A percentile compares a stretch with the other conserved stretches of the same genome.
Evolutionary conservation across 345 rosid genomes (phyloP).

Genomic region (Aurinia saxatilis): DNA sequence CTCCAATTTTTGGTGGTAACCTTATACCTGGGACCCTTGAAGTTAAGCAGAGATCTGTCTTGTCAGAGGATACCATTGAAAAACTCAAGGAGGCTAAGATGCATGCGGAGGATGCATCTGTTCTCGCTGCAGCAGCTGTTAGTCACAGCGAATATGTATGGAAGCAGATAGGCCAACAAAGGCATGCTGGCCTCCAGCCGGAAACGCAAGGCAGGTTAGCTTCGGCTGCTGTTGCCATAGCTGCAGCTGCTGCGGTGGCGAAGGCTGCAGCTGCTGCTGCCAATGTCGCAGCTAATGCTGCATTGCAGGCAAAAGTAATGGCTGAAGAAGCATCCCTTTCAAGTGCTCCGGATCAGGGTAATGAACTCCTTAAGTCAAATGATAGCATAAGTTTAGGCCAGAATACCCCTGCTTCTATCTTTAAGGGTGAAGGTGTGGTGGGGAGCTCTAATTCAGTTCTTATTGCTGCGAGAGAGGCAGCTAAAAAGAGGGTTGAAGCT

Average conservation of each 20-base stretch:
- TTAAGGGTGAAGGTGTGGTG: constrained; percentile 44
- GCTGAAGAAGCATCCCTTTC: constrained; percentile 75
- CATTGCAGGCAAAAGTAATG: constrained; percentile 87
- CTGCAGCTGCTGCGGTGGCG: constrained; percentile 94
- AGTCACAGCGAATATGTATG: constrained; percentile 60
- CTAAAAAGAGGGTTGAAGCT: constrained; percentile 78
- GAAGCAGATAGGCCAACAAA: constrained; percentile 62
- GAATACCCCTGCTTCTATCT: constrained; percentile 53
- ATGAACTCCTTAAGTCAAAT: constrained; percentile 27
- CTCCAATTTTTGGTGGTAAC: constrained; percentile 34
- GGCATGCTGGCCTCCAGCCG: constrained; percentile 40
- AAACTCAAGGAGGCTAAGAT: constrained; percentile 62
- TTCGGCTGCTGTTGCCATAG: constrained; percentile 80
- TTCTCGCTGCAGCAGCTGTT: constrained; percentile 72
- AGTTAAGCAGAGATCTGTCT: constrained; percentile 33
- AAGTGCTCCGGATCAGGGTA: constrained; percentile 29
- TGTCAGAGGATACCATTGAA: constrained; percentile 56
- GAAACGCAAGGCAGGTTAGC: constrained; percentile 66
- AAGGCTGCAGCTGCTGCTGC: constrained; percentile 98
- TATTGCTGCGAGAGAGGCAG: constrained; percentile 72
- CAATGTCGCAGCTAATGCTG: constrained; percentile 88
- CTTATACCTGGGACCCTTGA: constrained; percentile 31
- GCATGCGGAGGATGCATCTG: constrained; percentile 84
- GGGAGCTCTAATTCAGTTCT: constrained; percentile 54
- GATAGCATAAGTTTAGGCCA: constrained; percentile 30